Evolutionary conservation across 2,329 filamentous ascomycete genomes (phyloP), one percentile per base, ranked within the genome.

Genomic region (Colletotrichum endophyticum): DNA sequence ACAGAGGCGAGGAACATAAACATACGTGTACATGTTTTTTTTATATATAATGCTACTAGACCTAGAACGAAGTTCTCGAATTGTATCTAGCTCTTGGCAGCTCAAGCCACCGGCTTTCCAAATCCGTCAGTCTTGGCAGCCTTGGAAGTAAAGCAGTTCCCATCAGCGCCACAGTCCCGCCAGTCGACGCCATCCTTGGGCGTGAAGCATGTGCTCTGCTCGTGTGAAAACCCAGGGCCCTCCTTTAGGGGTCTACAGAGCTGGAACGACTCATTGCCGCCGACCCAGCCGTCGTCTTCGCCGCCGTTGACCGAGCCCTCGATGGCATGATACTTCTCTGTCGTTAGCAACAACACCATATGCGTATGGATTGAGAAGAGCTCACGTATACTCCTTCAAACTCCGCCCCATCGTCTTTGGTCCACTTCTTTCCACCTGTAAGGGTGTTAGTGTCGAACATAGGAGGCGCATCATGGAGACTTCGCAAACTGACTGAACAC

Each of bases 241-340:
- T 36, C 13, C 13, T 36, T 36, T 13, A 34, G 32, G 2, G 32
- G 32, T 6, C 2, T 19, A 49, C 44, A 49, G n/a, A n/a, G 44
- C 3, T 49, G 0, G 0, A 2, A 3, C n/a, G 44, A 49, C n/a
- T 49, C 44, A 1, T 7, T 1, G 1, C n/a, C 44, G 4, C 44
- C 44, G 6, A 53, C n/a, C n/a, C 19, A 53, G 0, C 44, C 44
- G n/a, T 53, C 44, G n/a, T 53, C 44, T 4, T 53, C 44, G 0
- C 0, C 44, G 0, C 44, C n/a, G 44, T 53, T 53, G n/a, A 53
- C 44, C 44, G 11, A 0, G 11, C n/a, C n/a, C n/a, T 53, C 44
- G 11, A 53, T 53, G 44, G 44, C 44, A 22, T 53, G 44, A 53
- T 53, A 49, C 44, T 49, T 0, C 11, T 2, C 6, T 3, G 4